Base-by-base conservation (phyloP, 2,329 filamentous ascomycete genomes). In the Ophiocordyceps camponoti-leonardi region DNA sequence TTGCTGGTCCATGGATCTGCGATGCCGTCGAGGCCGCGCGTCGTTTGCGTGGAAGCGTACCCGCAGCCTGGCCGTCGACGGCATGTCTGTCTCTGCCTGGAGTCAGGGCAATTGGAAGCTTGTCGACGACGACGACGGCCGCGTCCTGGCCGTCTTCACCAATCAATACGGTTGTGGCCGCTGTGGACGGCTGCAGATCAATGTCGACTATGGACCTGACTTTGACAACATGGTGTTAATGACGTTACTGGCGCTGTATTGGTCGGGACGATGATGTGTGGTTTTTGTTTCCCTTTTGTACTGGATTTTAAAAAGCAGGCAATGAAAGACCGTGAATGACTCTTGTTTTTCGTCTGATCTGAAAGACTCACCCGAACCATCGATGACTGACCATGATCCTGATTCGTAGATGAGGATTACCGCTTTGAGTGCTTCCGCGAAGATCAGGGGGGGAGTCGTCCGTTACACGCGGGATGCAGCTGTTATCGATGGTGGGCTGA, bases 71-170 rank as follows among this genome's bases (percentile, higher is more conserved):
- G 45, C 42, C 19, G 49, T 49, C 13, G 47, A 50, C 16, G 49
- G 49, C 28, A 50, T 50, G 49, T 39, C 41, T 2, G 37, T 46
- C 8, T 39, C 44, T 30, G 20, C 37, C 19, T 39, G 47, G 26
- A 50, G 45, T 26, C 43, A 44, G 30, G 47, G 47, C 11, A 50
- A 50, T 43, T 50, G 47, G 47, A 50, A 50, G 42, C 47, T 50
- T 12, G 22, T 44, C 22, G 44, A 44, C 11, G 16, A 44, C 23
- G 7, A 22, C n/a, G 28, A 20, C 8, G 35, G 19, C 14, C 37
- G 20, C n/a, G 45, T 49, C 8, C 30, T 50, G 41, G 48, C 48
- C 10, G 45, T 50, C 30, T 50, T 50, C 11, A 50, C 48, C 8
- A 47, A 35, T 31, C 41, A 30, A 18, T 26, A 35, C 2, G 20